Evolutionary conservation across 177 flowering plant genomes (phyloP), one percentile per base, ranked within the genome.

Genomic region (Vitis hybrid): DNA sequence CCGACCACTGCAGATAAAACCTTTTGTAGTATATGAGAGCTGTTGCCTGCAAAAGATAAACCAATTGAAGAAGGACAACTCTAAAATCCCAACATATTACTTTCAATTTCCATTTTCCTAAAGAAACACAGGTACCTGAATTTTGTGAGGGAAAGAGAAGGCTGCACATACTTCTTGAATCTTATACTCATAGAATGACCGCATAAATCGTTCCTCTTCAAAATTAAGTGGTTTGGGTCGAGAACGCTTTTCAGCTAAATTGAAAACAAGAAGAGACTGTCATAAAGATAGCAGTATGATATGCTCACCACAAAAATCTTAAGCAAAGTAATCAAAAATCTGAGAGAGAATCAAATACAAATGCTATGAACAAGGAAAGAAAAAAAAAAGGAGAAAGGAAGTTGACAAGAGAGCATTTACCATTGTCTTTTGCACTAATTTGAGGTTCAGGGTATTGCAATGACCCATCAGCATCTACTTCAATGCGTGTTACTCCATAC

Each of bases 1-100:
- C 95, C 10, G 98, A 95, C 97, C 99, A 93, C 58, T 87, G 92
- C 78, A 93, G 78, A 82, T 92, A 93, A 77, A 96, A 96, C 76
- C 99, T 90, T 81, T 96, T 96, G 62, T 91, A 96, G 81, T 91
- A 96, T 69, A 86, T 78, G 55, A 93, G 88, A 60, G 98, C 97
- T 35, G 97, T 92, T 48, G 88, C 99, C 99, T 96, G 88, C 80
- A 85, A 78, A 79, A 46, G 56, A 85, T 30, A 12, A 77, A 27
- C 32, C 64, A 76, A 62, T 12, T 56, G 21, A 30, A 64, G 14
- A 52, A 55, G 11, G 7, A n/a, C 11, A 27, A 19, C 51, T 35
- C 21, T 63, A 56, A 30, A 56, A 40, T 56, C 19, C 62, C 62
- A 67, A 56, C 18, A 35, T 15, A 14, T 13, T 16, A 67, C 16